These are phyloP conservation scores for Hypsizygus ulmarius DNA, from an alignment of 1,284 basidiomycete genomes.

Conservation along the genomic window DNA sequence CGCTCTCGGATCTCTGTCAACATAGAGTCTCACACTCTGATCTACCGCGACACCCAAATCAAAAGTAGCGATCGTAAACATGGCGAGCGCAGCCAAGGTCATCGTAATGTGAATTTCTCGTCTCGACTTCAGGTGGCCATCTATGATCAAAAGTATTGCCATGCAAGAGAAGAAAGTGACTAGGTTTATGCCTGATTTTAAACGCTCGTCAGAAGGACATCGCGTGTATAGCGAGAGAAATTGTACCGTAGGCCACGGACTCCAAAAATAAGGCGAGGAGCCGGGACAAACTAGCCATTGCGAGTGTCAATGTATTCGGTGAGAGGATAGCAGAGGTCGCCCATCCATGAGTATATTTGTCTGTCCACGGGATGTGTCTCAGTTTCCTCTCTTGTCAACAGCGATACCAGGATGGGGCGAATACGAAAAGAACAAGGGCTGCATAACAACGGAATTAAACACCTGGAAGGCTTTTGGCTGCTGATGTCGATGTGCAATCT, in stretches of 20 bases:
- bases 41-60: conserved; percentile 12
- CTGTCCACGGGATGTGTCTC: too few relatives aligned
- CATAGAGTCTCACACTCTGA: conserved; percentile 7
- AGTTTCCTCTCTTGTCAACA: too few relatives aligned
- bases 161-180: conserved; percentile 17
- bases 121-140: conserved; percentile 4
- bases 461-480: too few relatives aligned
- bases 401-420: too few relatives aligned
- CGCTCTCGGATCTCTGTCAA: conserved; percentile 3
- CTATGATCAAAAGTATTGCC: conserved; percentile 1
- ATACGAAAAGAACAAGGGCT: too few relatives aligned
- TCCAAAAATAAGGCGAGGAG: not conserved
- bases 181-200: conserved; percentile 15
- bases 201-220: not conserved
- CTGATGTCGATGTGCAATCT: too few relatives aligned
- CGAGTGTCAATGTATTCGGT: too few relatives aligned
- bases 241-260: conserved; percentile 10
- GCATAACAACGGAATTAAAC: too few relatives aligned
- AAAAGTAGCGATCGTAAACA: conserved; percentile 14
- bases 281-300: too few relatives aligned
- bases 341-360: too few relatives aligned
- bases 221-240: too few relatives aligned
- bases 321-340: too few relatives aligned
- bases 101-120: conserved; percentile 9
- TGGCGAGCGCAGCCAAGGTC: conserved; percentile 10